These are phyloP conservation scores for Plasmodium coatneyi DNA, from an alignment of 169 alveolate genomes.

Conservation along the genomic window DNA sequence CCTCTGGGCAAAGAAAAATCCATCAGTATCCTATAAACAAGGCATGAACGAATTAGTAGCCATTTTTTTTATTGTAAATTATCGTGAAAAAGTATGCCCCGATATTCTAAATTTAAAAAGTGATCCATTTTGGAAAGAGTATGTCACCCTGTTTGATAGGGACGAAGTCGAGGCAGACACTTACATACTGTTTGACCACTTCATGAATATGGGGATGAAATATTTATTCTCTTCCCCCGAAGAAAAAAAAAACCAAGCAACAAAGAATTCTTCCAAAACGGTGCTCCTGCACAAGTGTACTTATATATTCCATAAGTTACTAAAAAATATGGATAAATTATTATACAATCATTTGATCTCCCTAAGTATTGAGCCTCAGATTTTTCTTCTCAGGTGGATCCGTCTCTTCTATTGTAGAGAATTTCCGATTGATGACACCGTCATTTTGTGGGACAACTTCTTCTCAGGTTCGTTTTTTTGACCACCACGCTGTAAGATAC, in stretches of 20 bases:
- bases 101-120: background rate
- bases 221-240: constrained; percentile 82
- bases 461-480: constrained; percentile 55
- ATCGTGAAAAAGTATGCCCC: constrained; percentile 31
- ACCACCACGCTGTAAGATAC: background rate
- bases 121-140: constrained; percentile 17
- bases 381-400: constrained; percentile 86
- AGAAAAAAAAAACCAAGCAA: constrained; percentile 33
- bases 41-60: constrained; percentile 85
- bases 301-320: constrained; percentile 76
- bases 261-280: constrained; percentile 71
- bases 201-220: constrained; percentile 85
- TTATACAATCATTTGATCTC: constrained; percentile 78
- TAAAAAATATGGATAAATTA: constrained; percentile 78
- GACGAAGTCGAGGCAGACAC: constrained; percentile 88
- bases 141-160: constrained; percentile 22
- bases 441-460: constrained; percentile 80
- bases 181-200: constrained; percentile 82
- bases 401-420: constrained; percentile 88
- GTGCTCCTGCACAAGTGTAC: constrained; percentile 85
- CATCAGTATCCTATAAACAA: constrained; percentile 81
- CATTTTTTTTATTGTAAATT: constrained; percentile 80
- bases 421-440: constrained; percentile 81
- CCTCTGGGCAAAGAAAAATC: constrained; percentile 83
- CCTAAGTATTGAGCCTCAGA: constrained; percentile 83